phyloP scores from a whole-genome alignment of 208 protist species.

The Trypanosoma caninum region DNA sequence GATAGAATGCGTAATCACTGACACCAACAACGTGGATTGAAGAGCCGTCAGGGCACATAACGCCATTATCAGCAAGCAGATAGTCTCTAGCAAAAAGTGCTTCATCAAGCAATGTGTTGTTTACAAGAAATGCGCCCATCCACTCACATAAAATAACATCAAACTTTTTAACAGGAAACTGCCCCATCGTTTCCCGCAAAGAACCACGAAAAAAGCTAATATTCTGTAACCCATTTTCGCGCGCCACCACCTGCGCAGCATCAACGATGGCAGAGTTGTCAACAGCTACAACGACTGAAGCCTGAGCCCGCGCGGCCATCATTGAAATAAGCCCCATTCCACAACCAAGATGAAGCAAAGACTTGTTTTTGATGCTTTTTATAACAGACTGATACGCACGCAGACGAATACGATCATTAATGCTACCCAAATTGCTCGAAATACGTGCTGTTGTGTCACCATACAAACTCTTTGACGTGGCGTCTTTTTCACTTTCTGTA shows the following conservation, averaged over 20 bases:
- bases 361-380: slow-evolving; percentile 76
- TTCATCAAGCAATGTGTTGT: slow-evolving; percentile 73
- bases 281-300: slow-evolving; percentile 76
- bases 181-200: slow-evolving; percentile 53
- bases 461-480: slow-evolving; percentile 83
- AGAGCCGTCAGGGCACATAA: slow-evolving; percentile 76
- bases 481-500: slow-evolving; percentile 80
- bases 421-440: slow-evolving; percentile 59
- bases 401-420: slow-evolving; percentile 70
- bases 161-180: slow-evolving; percentile 72
- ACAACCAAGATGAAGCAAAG: slow-evolving; percentile 82
- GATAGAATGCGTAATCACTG: slow-evolving; percentile 80
- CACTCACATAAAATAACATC: slow-evolving; percentile 91
- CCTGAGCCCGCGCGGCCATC: slow-evolving; percentile 68
- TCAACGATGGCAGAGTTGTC: slow-evolving; percentile 83
- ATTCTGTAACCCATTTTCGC: slow-evolving; percentile 78
- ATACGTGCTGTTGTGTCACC: slow-evolving; percentile 79
- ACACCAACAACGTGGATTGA: slow-evolving; percentile 85
- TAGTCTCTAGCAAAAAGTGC: slow-evolving; percentile 78
- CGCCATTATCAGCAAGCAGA: slow-evolving; percentile 55
- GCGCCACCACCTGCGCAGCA: slow-evolving; percentile 66
- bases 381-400: slow-evolving; percentile 81
- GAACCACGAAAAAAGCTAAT: slow-evolving; percentile 74
- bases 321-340: slow-evolving; percentile 88
- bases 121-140: slow-evolving; percentile 84